Base-by-base conservation (phyloP, 176 grass and related monocot species). In the Avena sativa region DNA sequence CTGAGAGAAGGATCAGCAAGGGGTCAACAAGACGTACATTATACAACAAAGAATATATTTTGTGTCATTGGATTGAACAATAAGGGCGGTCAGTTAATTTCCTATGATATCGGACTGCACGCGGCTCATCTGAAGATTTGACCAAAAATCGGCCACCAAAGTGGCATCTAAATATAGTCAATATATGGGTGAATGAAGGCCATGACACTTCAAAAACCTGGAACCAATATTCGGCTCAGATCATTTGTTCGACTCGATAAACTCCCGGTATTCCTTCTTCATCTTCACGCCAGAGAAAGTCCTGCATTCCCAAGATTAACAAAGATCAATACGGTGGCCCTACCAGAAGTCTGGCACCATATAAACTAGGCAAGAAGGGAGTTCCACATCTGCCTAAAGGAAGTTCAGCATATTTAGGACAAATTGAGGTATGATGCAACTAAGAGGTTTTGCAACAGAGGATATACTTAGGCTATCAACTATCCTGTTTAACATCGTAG, bases 181-280 rank as follows among this genome's bases (percentile, higher is more conserved):
- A 44, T 60, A 44, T 60, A 70, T 38, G 71, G 15, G 71, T 71
- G 81, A 72, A 55, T 76, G 14, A 81, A 28, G 76, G 81, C 19
- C 13, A n/a, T 52, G 47, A 46, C 52, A 71, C 78, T 38, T 61
- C 44, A 85, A 81, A 87, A 82, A 78, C 8, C 1, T 81, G 17
- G 50, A 52, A 70, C n/a, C n/a, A 8, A 72, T 70, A 47, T 7
- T 28, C 20, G 28, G 40, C 36, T 83, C 66, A 44, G 5, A 71
- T 99, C 89, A 98, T 93, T 93, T 99, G 86, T 97, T 91, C 4
- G 89, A 80, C 82, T 97, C 97, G 12, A 99, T 92, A 34, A 99
- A 84, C 64, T 99, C 97, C 53, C 86, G 85, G 52, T 99, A 99
- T 91, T 99, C 94, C 65, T 99, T 99, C 92, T 99, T 99, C 92